These are phyloP conservation scores for Malbranchea zuffiana DNA, from an alignment of 2,329 filamentous ascomycete genomes.

Conservation along the genomic window DNA sequence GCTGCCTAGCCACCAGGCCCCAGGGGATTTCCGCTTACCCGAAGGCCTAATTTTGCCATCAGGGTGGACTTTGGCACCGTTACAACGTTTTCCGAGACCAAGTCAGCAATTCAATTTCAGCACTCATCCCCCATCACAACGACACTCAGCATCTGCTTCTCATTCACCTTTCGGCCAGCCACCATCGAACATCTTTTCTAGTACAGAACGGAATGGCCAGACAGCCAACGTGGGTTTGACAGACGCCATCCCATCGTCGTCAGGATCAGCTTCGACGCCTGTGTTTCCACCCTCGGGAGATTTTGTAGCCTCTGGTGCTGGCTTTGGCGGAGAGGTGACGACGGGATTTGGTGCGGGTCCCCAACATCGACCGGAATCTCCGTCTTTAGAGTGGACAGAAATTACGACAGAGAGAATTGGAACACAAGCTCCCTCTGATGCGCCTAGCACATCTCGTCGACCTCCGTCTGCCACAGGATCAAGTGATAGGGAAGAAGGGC, in stretches of 20 bases:
- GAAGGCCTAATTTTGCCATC: constrained; percentile 42
- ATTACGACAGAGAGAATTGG: constrained; percentile 4
- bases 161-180: too few relatives aligned
- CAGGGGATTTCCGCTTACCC: constrained; percentile 40
- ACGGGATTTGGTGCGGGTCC: background rate
- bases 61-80: constrained; percentile 42
- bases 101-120: background rate
- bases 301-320: background rate
- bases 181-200: constrained; percentile 1
- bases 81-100: constrained; percentile 25
- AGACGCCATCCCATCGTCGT: too few relatives aligned
- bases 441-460: background rate
- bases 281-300: too few relatives aligned
- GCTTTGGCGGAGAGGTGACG: background rate
- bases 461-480: background rate
- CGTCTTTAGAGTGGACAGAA: constrained; percentile 4
- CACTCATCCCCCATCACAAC: too few relatives aligned
- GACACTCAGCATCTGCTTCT: too few relatives aligned
- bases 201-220: too few relatives aligned
- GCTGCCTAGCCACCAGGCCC: constrained; percentile 24
- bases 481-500: background rate
- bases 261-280: too few relatives aligned
- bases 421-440: background rate
- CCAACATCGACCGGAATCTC: background rate
- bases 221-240: too few relatives aligned